Evolutionary conservation across 352 stramenopile genomes (phyloP).

Genomic region (Elongisporangium undulatum): DNA sequence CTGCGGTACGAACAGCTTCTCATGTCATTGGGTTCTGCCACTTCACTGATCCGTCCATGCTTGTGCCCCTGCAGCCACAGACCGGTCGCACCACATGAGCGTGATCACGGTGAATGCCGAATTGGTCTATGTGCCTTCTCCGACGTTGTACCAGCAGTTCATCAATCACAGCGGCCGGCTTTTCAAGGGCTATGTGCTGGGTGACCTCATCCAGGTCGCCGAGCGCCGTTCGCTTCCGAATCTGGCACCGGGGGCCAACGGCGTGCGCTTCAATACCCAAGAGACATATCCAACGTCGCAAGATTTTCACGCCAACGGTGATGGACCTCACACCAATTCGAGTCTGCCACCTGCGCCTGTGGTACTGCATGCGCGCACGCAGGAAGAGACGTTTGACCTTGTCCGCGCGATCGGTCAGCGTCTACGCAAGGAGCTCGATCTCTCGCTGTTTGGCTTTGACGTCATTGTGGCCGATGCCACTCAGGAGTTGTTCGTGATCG

Average conservation of each 20-base stretch:
- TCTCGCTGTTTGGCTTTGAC: slow-evolving; percentile 84
- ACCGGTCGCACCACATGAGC: slow-evolving; percentile 82
- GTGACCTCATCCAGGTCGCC: slow-evolving; percentile 67
- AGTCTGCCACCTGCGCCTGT: neutral
- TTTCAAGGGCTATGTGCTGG: slow-evolving; percentile 84
- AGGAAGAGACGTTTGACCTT: slow-evolving; percentile 49
- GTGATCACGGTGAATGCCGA: slow-evolving; percentile 68
- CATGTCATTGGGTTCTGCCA: neutral
- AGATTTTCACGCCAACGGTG: slow-evolving; percentile 38
- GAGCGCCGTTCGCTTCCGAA: slow-evolving; percentile 77
- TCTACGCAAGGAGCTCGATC: slow-evolving; percentile 53
- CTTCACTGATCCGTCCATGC: slow-evolving; percentile 1
- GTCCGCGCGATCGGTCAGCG: slow-evolving; percentile 56
- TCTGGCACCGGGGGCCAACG: slow-evolving; percentile 37
- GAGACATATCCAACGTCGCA: slow-evolving; percentile 62
- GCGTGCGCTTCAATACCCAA: slow-evolving; percentile 81
- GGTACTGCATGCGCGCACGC: slow-evolving; percentile 8
- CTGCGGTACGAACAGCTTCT: slow-evolving; percentile 38
- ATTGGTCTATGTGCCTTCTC: slow-evolving; percentile 46
- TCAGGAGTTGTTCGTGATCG: slow-evolving; percentile 65
- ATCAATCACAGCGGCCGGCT: slow-evolving; percentile 76
- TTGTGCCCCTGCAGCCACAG: slow-evolving; percentile 37
- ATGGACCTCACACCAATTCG: neutral
- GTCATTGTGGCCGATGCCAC: slow-evolving; percentile 70
- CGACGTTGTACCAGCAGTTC: slow-evolving; percentile 78